Evolutionary conservation across 108 stramenopile genomes (phyloP).

Genomic region (Nitzschia sp.): DNA sequence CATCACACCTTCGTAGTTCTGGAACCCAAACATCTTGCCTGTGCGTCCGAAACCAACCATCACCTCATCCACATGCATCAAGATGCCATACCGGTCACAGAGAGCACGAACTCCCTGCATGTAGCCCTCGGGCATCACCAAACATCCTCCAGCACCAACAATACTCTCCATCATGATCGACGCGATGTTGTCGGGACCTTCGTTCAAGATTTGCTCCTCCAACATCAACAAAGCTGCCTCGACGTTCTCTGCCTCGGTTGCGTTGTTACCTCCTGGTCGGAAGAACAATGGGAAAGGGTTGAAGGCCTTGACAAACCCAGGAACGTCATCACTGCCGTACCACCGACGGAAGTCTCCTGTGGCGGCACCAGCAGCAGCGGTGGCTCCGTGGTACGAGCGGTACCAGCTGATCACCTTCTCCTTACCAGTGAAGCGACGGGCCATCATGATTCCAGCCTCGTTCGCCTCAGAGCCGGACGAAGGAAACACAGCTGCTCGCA

Average conservation of each 20-base stretch:
- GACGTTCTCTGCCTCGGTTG: conserved; percentile 47
- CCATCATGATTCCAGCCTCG: conserved; percentile 95
- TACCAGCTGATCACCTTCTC: conserved; percentile 64
- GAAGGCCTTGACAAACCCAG: conserved; percentile 63
- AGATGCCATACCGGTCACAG: conserved; percentile 84
- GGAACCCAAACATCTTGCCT: conserved; percentile 91
- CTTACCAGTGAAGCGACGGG: conserved; percentile 76
- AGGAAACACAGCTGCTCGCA: conserved; percentile 88
- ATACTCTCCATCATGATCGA: conserved; percentile 92
- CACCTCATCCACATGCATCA: conserved; percentile 95
- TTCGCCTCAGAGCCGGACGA: conserved; percentile 94
- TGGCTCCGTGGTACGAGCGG: conserved; percentile 92
- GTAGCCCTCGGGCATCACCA: conserved; percentile 70
- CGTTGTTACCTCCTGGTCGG: conserved; percentile 37
- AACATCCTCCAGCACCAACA: conserved; percentile 92
- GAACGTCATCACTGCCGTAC: conserved; percentile 39
- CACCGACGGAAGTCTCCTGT: conserved; percentile 78
- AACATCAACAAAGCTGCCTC: conserved; percentile 52
- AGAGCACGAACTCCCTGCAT: conserved; percentile 77
- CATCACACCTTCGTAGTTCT: conserved; percentile 82
- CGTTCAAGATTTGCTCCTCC: conserved; percentile 69
- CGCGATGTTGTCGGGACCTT: conserved; percentile 71
- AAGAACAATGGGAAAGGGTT: conserved; percentile 64
- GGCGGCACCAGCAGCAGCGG: conserved; percentile 86
- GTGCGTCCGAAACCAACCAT: conserved; percentile 96